phyloP scores from a whole-genome alignment of 495 filamentous ascomycete genomes.

The Tetracladium marchalianum region DNA sequence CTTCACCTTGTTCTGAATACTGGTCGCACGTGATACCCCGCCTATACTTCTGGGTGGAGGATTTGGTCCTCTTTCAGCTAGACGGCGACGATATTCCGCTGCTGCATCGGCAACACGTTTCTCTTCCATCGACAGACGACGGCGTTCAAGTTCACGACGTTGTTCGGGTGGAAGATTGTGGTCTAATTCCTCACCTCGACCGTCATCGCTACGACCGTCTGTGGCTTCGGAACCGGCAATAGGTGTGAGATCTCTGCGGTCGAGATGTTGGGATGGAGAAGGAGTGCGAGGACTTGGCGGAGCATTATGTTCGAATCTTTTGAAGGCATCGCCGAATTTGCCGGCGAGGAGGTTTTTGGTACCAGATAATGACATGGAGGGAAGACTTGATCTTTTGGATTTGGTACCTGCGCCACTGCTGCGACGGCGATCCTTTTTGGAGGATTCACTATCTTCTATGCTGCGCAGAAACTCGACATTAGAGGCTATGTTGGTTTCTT shows the following conservation, averaged over 20 bases:
- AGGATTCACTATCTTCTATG: constrained; percentile 65
- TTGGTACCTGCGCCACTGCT: constrained; percentile 53
- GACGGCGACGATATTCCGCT: constrained; percentile 76
- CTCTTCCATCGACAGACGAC: constrained; percentile 79
- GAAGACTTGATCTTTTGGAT: constrained; percentile 71
- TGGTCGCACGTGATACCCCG: constrained; percentile 56
- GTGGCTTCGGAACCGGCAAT: constrained; percentile 71
- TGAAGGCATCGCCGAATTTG: constrained; percentile 93
- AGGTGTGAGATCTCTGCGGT: constrained; percentile 51
- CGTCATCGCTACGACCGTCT: constrained; percentile 60
- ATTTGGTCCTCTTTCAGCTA: constrained; percentile 47
- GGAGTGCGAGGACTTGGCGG: constrained; percentile 37
- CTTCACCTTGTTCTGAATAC: constrained; percentile 86
- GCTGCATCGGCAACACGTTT: constrained; percentile 83
- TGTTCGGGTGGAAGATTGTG: constrained; percentile 73
- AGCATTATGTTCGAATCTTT: constrained; percentile 70
- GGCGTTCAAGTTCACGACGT: constrained; percentile 80
- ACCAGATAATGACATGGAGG: constrained; percentile 44
- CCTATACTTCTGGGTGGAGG: constrained; percentile 39
- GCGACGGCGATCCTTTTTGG: constrained; percentile 62
- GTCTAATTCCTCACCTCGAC: constrained; percentile 44
- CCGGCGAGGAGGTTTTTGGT: constrained; percentile 82
- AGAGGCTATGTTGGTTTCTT: constrained; percentile 66
- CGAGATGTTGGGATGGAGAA: constrained; percentile 42
- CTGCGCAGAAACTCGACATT: constrained; percentile 81